phyloP scores from a whole-genome alignment of 768 basidiomycete genomes.

The Kockovaella imperatae region DNA sequence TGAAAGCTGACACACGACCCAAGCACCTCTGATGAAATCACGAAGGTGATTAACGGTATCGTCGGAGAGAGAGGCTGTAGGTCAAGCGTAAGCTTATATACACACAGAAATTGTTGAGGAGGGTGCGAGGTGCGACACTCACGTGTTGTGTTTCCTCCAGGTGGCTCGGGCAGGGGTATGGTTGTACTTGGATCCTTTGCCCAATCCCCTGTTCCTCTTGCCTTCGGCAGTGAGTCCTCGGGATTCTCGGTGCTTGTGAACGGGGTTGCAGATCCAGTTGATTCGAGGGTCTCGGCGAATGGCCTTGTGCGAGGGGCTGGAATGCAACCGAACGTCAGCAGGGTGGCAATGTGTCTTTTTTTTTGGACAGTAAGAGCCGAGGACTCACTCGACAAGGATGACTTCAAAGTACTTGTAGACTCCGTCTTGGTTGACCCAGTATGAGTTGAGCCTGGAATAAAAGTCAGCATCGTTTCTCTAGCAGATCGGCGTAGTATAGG shows the following conservation, averaged over 20 bases:
- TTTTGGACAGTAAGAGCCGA: not conserved
- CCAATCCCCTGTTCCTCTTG: constrained; percentile 96
- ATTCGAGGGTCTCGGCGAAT: constrained; percentile 93
- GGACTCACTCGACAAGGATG: constrained; percentile 87
- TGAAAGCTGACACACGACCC: not conserved
- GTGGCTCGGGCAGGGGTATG: constrained; percentile 81
- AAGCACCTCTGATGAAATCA: constrained; percentile 1
- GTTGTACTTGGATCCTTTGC: constrained; percentile 92
- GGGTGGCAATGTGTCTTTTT: too few relatives aligned
- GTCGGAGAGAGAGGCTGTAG: constrained; percentile 43
- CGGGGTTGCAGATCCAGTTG: constrained; percentile 98
- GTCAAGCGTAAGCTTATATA: not conserved
- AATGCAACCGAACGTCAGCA: too few relatives aligned
- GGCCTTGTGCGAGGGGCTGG: constrained; percentile 48
- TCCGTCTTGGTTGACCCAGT: constrained; percentile 99
- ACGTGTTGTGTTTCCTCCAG: constrained; percentile 97
- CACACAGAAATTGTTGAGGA: not conserved
- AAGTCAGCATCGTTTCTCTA: constrained; percentile 3
- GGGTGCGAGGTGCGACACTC: constrained; percentile 2
- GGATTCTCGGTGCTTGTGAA: constrained; percentile 96
- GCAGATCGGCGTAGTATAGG: not conserved
- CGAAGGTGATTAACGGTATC: constrained; percentile 44
- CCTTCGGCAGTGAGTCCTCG: constrained; percentile 95
- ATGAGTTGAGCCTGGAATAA: constrained; percentile 53
- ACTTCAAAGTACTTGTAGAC: constrained; percentile 99